Conservation (phyloP, 345 rosid genomes). For the Arabidopsis arenosa region DNA sequence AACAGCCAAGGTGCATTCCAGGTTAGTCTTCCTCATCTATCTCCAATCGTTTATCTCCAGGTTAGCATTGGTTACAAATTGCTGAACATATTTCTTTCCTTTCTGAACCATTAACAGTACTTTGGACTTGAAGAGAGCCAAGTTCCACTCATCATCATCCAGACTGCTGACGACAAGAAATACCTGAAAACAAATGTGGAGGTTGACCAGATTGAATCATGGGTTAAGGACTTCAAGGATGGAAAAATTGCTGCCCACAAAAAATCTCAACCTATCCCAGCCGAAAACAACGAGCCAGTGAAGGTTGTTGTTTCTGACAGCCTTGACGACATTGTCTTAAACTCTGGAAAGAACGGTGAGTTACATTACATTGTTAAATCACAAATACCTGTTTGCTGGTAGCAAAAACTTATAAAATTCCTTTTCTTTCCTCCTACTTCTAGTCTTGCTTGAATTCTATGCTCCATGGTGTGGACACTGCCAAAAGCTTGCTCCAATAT, state of each 20-base stretch:
- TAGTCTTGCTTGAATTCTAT: constrained; percentile 93
- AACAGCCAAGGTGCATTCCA: constrained; percentile 91
- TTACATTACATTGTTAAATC: not conserved
- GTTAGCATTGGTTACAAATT: not conserved
- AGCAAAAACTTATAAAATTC: not conserved
- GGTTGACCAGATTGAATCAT: constrained; percentile 72
- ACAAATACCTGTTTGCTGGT: constrained; percentile 3
- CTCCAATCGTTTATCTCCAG: constrained; percentile 14
- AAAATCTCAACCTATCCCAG: constrained; percentile 90
- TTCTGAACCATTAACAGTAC: constrained; percentile 57
- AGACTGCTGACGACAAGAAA: constrained; percentile 76
- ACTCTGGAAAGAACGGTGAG: constrained; percentile 88
- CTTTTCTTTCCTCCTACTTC: constrained; percentile 29
- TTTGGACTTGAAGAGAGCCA: constrained; percentile 94
- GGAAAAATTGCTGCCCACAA: constrained; percentile 68
- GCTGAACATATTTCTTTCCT: constrained; percentile 6
- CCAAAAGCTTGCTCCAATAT: constrained; percentile 85
- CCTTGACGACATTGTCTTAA: constrained; percentile 71
- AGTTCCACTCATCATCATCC: constrained; percentile 81
- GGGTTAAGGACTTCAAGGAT: constrained; percentile 89
- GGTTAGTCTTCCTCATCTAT: constrained; percentile 54
- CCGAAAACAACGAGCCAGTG: constrained; percentile 79
- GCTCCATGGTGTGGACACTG: constrained; percentile 99
- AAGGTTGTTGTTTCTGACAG: constrained; percentile 89
- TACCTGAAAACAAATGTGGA: constrained; percentile 79